Percentiles rank a stretch among this genome's conserved stretches.
Evolutionary conservation across 306 rosid genomes (phyloP).

Genomic region (Boehmeria nivea): DNA sequence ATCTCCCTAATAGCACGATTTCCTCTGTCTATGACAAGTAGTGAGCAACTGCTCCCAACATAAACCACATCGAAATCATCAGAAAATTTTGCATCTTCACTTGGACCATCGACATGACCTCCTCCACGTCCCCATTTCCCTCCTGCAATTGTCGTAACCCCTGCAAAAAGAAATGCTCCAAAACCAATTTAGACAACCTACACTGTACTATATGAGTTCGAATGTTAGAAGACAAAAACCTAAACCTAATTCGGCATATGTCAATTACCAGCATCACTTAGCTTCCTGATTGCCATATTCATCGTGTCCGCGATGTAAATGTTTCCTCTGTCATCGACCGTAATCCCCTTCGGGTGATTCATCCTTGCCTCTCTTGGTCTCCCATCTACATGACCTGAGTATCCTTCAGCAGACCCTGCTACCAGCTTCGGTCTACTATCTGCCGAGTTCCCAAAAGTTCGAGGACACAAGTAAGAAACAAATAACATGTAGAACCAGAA

Average conservation of each 20-base stretch:
- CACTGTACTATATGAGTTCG: not conserved
- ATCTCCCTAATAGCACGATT: constrained; percentile 82
- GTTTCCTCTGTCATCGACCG: constrained; percentile 90
- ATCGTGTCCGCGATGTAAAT: constrained; percentile 80
- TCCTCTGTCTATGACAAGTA: constrained; percentile 80
- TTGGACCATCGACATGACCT: constrained; percentile 83
- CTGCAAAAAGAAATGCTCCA: constrained; percentile 32
- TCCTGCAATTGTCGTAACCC: constrained; percentile 92
- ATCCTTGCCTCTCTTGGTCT: constrained; percentile 72
- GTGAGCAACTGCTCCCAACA: constrained; percentile 87
- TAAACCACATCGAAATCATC: constrained; percentile 88
- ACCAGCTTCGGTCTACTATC: constrained; percentile 83
- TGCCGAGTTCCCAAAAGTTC: constrained; percentile 36
- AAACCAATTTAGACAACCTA: not conserved
- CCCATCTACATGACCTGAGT: constrained; percentile 82
- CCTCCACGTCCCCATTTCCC: constrained; percentile 78
- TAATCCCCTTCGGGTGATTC: constrained; percentile 84
- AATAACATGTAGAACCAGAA: constrained; percentile 12
- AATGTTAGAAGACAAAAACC: not conserved
- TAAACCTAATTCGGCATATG: not conserved
- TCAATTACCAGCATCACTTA: constrained; percentile 67
- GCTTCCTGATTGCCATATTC: constrained; percentile 90
- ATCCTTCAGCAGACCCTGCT: constrained; percentile 85
- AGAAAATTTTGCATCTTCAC: constrained; percentile 87
- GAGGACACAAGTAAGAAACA: not conserved